Conservation (phyloP, 2,329 filamentous ascomycete species). For the Clonostachys byssicola region DNA sequence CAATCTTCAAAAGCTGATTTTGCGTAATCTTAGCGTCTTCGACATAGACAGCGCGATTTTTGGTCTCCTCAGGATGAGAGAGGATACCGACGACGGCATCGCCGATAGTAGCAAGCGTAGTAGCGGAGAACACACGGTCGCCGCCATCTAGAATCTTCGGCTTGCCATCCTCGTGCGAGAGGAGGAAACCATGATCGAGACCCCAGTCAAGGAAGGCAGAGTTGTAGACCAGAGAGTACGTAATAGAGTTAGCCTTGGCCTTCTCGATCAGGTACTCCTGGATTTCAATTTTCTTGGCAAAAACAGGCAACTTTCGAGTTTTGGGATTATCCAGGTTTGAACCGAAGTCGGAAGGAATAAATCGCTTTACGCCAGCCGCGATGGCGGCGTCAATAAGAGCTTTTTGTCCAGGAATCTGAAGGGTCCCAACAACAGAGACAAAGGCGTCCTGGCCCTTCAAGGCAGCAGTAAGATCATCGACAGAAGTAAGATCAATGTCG, state of each 20-base stretch:
- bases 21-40: conserved; percentile 38
- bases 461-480: conserved; percentile 41
- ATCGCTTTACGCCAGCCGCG: conserved; percentile 54
- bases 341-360: conserved; percentile 57
- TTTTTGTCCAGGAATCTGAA: conserved; percentile 30
- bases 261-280: conserved; percentile 33
- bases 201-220: conserved; percentile 59
- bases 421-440: conserved; percentile 26
- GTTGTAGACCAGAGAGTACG: conserved; percentile 50
- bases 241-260: conserved; percentile 29
- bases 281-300: conserved; percentile 40
- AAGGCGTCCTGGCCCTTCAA: conserved; percentile 55
- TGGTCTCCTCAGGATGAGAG: conserved; percentile 42
- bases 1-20: conserved; percentile 33
- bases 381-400: conserved; percentile 54
- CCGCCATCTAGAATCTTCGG: conserved; percentile 45
- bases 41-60: conserved; percentile 42
- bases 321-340: conserved; percentile 23
- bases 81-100: conserved; percentile 44
- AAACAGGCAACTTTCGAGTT: conserved; percentile 40
- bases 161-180: conserved; percentile 32
- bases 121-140: conserved; percentile 37
- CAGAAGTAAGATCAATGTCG: conserved; percentile 31
- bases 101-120: conserved; percentile 40
- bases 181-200: conserved; percentile 31